Evolutionary conservation across 805 yeast species (phyloP), one percentile per base, ranked within the genome.

Genomic region (Saccharomycopsis sp.): DNA sequence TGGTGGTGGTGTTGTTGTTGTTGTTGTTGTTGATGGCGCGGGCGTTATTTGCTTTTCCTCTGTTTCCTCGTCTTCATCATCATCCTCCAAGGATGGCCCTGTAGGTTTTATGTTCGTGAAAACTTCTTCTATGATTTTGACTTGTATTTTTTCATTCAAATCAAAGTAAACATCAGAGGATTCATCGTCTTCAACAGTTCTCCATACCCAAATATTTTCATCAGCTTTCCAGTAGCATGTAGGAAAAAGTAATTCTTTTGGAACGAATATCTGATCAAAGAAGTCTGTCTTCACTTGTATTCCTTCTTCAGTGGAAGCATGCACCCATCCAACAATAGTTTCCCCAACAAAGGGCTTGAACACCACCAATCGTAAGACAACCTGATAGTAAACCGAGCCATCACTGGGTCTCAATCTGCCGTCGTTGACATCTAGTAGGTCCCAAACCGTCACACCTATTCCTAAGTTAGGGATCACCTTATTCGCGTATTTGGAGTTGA

Each of bases 181-280:
- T 45, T 75, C 81, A 45, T 76, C 83, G 46, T 78, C 94, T 46
- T 74, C 80, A 41, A 65, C 73, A 46, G 72, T 68, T 40, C 75
- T 73, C 98, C 98, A 92, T 31, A 88, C 78, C 98, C 98, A 92
- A 9, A 96, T 95, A 55, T 80, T 84, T 48, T 92, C 98, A 31
- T 71, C 76, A 1, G 81, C 57, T 23, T 69, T 67, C 54, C 71
- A 85, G 45, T 64, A 70, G 57, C 86, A 75, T 26, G 73, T 72
- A 54, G 88, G 96, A 56, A 92, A 92, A 33, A 92, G 61, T 65
- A 81, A 70, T 39, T 77, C 68, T 51, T 79, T 79, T 5, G 97
- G 97, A 46, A 92, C 80, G 58, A 85, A 84, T 8, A 92, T 77
- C 59, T 92, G 96, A 58, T 87, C 87, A 56, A 92, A 92, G 58